phyloP scores from a whole-genome alignment of 257 asterid species.

The Solanum megistacrolobum region DNA sequence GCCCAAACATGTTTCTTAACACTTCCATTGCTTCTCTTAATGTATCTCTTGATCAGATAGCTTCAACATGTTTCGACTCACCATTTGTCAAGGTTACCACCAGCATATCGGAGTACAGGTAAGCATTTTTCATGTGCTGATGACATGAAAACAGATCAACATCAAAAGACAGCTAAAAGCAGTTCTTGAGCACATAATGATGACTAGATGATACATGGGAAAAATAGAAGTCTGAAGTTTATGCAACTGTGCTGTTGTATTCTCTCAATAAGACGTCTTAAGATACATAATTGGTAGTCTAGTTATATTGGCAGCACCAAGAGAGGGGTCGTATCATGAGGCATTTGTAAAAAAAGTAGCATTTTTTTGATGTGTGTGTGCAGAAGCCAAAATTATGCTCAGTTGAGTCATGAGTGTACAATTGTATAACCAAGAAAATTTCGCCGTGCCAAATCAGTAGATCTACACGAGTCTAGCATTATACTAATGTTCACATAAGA shows the following conservation, averaged over 20 bases:
- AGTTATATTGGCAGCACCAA: background rate
- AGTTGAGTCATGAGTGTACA: background rate
- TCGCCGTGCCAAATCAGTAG: background rate
- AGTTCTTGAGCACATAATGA: background rate
- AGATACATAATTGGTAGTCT: background rate
- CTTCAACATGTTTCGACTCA: constrained; percentile 75
- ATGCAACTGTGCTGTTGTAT: background rate
- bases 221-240: background rate
- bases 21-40: constrained; percentile 84
- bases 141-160: constrained; percentile 5
- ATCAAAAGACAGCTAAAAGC: background rate
- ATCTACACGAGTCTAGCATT: background rate
- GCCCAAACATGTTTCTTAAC: constrained; percentile 71
- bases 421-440: background rate
- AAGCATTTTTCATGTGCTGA: constrained; percentile 93
- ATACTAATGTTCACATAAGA: background rate
- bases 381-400: background rate
- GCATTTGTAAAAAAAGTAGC: background rate
- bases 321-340: background rate
- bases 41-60: constrained; percentile 55
- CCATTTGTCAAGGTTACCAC: constrained; percentile 83
- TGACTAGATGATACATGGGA: background rate
- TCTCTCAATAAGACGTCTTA: background rate
- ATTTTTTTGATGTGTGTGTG: background rate
- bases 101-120: constrained; percentile 73